Evolutionary conservation across 139 green algal species (phyloP).

Genomic region (Chlorella sp.): DNA sequence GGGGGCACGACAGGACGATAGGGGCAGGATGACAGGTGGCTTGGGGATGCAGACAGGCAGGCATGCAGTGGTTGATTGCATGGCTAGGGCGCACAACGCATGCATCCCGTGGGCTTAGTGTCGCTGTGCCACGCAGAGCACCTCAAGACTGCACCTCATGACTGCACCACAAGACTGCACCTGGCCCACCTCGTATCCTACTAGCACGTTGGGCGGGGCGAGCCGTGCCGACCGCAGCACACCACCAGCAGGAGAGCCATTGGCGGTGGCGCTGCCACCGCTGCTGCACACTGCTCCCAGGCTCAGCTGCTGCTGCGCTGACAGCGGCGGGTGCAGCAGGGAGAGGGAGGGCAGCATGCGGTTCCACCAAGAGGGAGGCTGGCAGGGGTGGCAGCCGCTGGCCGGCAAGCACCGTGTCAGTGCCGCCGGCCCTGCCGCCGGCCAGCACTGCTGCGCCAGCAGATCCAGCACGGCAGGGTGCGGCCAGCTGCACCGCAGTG

Average conservation of each 20-base stretch:
- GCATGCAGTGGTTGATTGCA: not conserved
- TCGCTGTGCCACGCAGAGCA: no score
- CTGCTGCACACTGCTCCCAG: no score
- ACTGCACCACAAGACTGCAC: no score
- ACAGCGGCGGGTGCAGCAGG: not conserved
- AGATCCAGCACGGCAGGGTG: slow-evolving; percentile 22
- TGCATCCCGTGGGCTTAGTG: no score
- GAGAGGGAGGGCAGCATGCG: slow-evolving; percentile 30
- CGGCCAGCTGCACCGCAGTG: slow-evolving; percentile 10
- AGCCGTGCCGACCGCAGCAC: not conserved
- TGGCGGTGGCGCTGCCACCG: not conserved
- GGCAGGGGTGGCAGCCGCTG: not conserved
- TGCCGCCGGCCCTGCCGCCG: not conserved
- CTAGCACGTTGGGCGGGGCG: not conserved
- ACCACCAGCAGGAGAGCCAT: no score
- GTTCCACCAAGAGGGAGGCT: not conserved
- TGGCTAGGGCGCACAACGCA: not conserved
- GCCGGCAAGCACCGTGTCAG: not conserved
- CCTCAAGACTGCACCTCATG: no score
- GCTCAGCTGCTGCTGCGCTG: not conserved
- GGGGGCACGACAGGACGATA: no score
- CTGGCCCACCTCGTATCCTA: slow-evolving; percentile 8
- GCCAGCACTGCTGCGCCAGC: slow-evolving; percentile 7
- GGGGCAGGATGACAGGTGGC: no score
- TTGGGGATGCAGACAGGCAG: no score